Evolutionary conservation across 352 stramenopile genomes (phyloP).

Genomic region (Blastocystis sp.): DNA sequence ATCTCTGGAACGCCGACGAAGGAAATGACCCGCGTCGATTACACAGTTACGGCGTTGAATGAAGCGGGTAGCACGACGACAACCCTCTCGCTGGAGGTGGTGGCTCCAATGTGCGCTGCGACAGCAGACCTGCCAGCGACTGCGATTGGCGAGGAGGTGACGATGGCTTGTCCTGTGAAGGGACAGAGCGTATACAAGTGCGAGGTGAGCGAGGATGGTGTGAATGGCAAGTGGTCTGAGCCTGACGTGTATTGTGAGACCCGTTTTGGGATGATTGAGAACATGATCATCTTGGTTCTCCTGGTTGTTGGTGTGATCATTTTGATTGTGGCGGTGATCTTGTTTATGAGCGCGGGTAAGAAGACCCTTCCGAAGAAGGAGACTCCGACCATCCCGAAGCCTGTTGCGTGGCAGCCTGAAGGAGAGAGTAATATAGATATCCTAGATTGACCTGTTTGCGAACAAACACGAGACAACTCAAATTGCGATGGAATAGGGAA

Average conservation of each 20-base stretch:
- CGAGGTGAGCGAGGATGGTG: not conserved
- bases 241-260: constrained; percentile 3
- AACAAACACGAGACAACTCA: constrained; percentile 68
- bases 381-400: no score
- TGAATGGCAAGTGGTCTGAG: not conserved
- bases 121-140: not conserved
- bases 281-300: not conserved
- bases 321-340: not conserved
- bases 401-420: no score
- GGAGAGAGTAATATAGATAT: no score
- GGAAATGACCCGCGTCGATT: not conserved
- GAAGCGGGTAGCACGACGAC: not conserved
- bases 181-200: not conserved
- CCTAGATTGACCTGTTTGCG: no score
- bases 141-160: not conserved
- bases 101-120: not conserved
- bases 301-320: constrained; percentile 11
- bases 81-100: not conserved
- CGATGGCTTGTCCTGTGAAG: not conserved
- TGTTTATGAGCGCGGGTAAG: not conserved
- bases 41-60: not conserved
- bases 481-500: constrained; percentile 79
- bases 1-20: not conserved
- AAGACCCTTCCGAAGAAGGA: constrained; percentile 3
- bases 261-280: not conserved